Base-by-base conservation (phyloP, 2,329 filamentous ascomycete species). In the Fusarium protoensiforme region DNA sequence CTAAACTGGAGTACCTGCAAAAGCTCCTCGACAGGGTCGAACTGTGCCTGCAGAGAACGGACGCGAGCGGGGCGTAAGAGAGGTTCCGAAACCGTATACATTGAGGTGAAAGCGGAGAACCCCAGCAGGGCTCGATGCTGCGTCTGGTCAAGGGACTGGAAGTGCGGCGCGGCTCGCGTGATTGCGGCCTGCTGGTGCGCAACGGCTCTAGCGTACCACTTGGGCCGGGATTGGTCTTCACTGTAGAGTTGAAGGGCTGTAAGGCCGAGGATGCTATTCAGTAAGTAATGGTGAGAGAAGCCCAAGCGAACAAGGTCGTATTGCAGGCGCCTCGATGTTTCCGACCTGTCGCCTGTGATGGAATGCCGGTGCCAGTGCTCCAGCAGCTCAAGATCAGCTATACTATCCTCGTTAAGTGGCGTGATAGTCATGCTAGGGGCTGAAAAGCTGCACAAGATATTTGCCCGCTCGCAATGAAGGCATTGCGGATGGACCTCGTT, bases 401-500 rank as follows among this genome's bases (percentile, higher is more conserved):
- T 20, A n/a, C 61, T 63, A 7, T 63, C 61, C 54, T 39, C n/a
- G 29, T 51, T 48, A 7, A 61, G 39, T 6, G 59, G 59, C 11
- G 35, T 51, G 14, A 11, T 13, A 4, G 59, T 51, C 0, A 61
- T 13, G 11, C 6, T 51, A 10, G 46, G 31, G 14, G 59, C 2
- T 4, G 59, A 61, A 7, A 61, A 61, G 46, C 59, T 61, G n/a
- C 59, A 61, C 11, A 2, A 9, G 59, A 61, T 22, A 13, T 27
- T 27, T 7, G 16, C 6, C n/a, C 59, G 59, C 59, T 51, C 24
- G 59, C 59, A 61, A 0, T 61, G 8, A 11, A 48, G n/a, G 29
- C 59, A 61, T 48, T 48, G 59, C 5, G 59, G 59, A 36, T 61
- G 33, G 29, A 61, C 59, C 33, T 61, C 59, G 10, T 61, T 61